Conservation (phyloP, 345 rosid genomes). For the Sonneratia alba region DNA sequence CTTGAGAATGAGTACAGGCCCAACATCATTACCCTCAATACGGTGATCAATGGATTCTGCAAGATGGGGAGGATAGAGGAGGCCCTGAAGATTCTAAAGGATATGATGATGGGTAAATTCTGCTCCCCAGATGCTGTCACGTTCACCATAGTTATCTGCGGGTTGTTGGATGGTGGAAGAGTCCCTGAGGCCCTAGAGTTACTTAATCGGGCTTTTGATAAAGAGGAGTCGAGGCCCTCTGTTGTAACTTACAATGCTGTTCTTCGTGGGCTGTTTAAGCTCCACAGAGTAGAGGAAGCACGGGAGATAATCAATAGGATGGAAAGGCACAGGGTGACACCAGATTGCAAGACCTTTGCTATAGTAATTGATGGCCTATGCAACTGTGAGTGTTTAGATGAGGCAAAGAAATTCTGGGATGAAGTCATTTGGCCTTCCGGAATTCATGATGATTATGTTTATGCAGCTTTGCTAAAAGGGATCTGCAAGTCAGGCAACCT, state of each 20-base stretch:
- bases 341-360: slow-evolving; percentile 43
- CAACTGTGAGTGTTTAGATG: slow-evolving; percentile 31
- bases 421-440: slow-evolving; percentile 74
- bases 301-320: slow-evolving; percentile 39
- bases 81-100: slow-evolving; percentile 56
- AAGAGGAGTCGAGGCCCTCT: slow-evolving; percentile 41
- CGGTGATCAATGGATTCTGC: slow-evolving; percentile 69
- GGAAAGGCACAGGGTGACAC: slow-evolving; percentile 34
- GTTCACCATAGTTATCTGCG: slow-evolving; percentile 51
- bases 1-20: slow-evolving; percentile 62
- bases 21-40: slow-evolving; percentile 71
- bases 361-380: slow-evolving; percentile 54
- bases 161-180: slow-evolving; percentile 52
- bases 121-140: slow-evolving; percentile 67
- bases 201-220: slow-evolving; percentile 38
- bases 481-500: slow-evolving; percentile 41
- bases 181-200: slow-evolving; percentile 47
- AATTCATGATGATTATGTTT: slow-evolving; percentile 58
- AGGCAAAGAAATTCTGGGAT: slow-evolving; percentile 72
- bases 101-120: slow-evolving; percentile 68
- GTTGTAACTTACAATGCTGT: slow-evolving; percentile 68
- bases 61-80: slow-evolving; percentile 64
- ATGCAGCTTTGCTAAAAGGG: slow-evolving; percentile 74
- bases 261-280: slow-evolving; percentile 51
- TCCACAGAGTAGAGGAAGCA: slow-evolving; percentile 40